Evolutionary conservation across 257 asterid species (phyloP).

Genomic region (Gynochthodes officinalis): DNA sequence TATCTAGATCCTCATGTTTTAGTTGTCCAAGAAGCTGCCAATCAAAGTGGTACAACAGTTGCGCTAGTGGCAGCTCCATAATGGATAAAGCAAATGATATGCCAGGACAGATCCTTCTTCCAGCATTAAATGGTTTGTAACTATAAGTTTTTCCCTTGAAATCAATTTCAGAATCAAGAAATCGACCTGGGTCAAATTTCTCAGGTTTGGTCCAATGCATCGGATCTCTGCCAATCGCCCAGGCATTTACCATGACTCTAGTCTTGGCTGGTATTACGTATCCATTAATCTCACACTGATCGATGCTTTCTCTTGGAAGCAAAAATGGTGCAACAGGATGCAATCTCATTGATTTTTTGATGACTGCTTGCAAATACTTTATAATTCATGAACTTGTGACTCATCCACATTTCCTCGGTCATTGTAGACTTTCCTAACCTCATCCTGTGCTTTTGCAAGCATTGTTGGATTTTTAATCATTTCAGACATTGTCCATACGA

Average conservation of each 20-base stretch:
- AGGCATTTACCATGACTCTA: not conserved
- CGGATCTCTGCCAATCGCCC: not conserved
- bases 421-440: not conserved
- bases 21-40: not conserved
- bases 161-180: not conserved
- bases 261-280: not conserved
- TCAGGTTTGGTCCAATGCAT: not conserved
- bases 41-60: not conserved
- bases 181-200: not conserved
- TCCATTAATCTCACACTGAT: not conserved
- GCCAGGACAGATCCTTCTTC: not conserved
- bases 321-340: not conserved
- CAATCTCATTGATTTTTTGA: not conserved
- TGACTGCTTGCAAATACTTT: not conserved
- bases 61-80: not conserved
- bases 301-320: not conserved
- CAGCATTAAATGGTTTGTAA: not conserved
- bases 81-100: not conserved
- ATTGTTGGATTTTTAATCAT: not conserved
- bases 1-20: not conserved
- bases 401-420: not conserved
- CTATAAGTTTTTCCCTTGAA: not conserved
- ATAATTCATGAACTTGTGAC: not conserved
- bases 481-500: not conserved
- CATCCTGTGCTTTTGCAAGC: not conserved